Evolutionary conservation across 164 flowering plant species (phyloP).

Genomic region (Magnolia sinica): DNA sequence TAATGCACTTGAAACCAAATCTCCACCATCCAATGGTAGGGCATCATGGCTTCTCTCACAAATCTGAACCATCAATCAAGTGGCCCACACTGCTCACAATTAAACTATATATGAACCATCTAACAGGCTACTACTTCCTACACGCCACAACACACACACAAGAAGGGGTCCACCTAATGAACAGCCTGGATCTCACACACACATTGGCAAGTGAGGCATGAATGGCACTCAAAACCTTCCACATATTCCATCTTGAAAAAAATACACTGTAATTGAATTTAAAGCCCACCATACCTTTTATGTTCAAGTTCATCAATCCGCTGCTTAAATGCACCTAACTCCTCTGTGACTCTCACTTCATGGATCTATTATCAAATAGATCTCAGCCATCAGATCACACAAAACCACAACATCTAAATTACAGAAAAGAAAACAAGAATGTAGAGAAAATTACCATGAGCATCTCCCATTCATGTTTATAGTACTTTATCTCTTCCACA

Average conservation of each 20-base stretch:
- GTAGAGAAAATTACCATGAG: constrained; percentile 13
- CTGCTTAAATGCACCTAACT: constrained; percentile 9
- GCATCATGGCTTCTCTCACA: too few relatives aligned
- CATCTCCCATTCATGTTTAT: constrained; percentile 30
- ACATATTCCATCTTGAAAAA: neutral
- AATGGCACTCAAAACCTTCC: neutral
- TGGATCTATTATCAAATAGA: constrained; percentile 12
- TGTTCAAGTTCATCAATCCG: constrained; percentile 18
- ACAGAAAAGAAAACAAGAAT: neutral
- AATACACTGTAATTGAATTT: neutral
- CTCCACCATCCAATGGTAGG: too few relatives aligned
- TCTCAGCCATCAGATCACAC: neutral
- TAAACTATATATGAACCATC: too few relatives aligned
- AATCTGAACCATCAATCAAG: neutral
- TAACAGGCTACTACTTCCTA: too few relatives aligned
- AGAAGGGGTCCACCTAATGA: neutral
- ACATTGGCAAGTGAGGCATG: neutral
- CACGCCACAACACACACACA: neutral
- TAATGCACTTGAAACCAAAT: too few relatives aligned
- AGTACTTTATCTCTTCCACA: constrained; percentile 43
- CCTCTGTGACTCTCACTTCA: constrained; percentile 22
- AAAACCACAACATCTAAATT: too few relatives aligned
- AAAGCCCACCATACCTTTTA: constrained; percentile 8
- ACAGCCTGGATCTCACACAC: neutral
- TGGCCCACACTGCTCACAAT: too few relatives aligned